A percentile compares a stretch with the other conserved stretches of the same genome.
Conservation (phyloP, 495 filamentous ascomycete genomes). For the Lasiosphaeria hispida region DNA sequence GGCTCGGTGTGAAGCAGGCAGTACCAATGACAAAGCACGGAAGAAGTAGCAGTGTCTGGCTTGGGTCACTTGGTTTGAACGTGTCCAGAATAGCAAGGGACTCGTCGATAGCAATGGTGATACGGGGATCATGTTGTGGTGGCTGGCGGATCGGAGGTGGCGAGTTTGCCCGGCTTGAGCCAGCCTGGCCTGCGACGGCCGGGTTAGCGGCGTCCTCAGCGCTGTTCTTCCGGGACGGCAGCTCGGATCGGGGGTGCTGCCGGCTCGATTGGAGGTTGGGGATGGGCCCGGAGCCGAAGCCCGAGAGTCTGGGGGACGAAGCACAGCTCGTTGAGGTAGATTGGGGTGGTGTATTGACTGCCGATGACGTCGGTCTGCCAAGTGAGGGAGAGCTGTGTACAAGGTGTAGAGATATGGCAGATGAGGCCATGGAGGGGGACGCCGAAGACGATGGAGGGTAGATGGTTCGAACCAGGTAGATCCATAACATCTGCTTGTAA, state of each 20-base stretch:
- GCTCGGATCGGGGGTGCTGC: not conserved
- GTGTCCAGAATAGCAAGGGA: slow-evolving; percentile 62
- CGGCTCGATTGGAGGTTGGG: slow-evolving; percentile 23
- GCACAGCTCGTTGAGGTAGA: slow-evolving; percentile 43
- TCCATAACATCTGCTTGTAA: slow-evolving; percentile 88
- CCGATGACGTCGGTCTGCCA: slow-evolving; percentile 18
- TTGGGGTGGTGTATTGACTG: slow-evolving; percentile 38
- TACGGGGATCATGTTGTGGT: slow-evolving; percentile 54
- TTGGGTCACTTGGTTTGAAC: slow-evolving; percentile 56
- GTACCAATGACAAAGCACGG: slow-evolving; percentile 87
- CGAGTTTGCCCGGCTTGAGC: slow-evolving; percentile 40
- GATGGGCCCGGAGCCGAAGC: not conserved
- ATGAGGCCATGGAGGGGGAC: slow-evolving; percentile 26
- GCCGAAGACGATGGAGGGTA: slow-evolving; percentile 53
- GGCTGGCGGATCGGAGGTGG: slow-evolving; percentile 46
- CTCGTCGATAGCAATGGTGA: slow-evolving; percentile 73
- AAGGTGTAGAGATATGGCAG: slow-evolving; percentile 25
- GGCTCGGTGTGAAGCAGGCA: slow-evolving; percentile 67
- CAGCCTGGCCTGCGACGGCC: not conserved
- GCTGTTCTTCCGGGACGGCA: slow-evolving; percentile 9
- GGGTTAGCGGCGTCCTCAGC: not conserved
- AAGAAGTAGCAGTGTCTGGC: slow-evolving; percentile 80
- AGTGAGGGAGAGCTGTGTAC: slow-evolving; percentile 14
- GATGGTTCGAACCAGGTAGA: slow-evolving; percentile 84
- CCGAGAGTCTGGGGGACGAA: slow-evolving; percentile 31